Conservation (phyloP, 257 asterid species). For the Handroanthus guayacan region DNA sequence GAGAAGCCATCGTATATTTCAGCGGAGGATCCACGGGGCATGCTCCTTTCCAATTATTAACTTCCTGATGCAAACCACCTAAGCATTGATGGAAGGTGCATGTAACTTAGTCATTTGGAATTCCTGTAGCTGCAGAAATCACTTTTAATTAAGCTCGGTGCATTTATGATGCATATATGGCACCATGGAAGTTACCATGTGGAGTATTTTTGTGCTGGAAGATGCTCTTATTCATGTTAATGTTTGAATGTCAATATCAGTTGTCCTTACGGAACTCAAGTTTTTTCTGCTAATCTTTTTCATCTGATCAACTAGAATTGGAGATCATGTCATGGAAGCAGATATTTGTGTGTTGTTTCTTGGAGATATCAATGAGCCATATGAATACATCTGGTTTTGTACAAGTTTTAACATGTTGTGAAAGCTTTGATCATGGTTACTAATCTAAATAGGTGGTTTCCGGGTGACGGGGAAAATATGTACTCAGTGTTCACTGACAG, state of each 20-base stretch:
- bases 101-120: neutral
- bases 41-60: slow-evolving; percentile 5
- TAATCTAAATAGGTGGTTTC: slow-evolving; percentile 69
- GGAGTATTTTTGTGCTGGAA: neutral
- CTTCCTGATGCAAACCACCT: neutral
- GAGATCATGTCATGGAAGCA: slow-evolving; percentile 12
- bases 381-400: slow-evolving; percentile 30
- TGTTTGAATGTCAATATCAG: neutral
- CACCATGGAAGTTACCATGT: neutral
- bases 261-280: neutral
- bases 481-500: slow-evolving; percentile 71
- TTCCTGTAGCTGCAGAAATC: neutral
- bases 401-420: slow-evolving; percentile 15
- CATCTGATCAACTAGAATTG: neutral
- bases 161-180: slow-evolving; percentile 3
- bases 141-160: neutral
- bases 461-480: slow-evolving; percentile 77
- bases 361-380: slow-evolving; percentile 14
- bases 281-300: neutral
- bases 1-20: neutral
- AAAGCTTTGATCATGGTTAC: slow-evolving; percentile 30
- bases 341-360: slow-evolving; percentile 7
- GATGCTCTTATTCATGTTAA: neutral
- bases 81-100: neutral
- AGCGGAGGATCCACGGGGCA: neutral